Evolutionary conservation across 371 early-diverging fungal genomes (phyloP), one percentile per base, ranked within the genome.

Genomic region (Circinella minor): DNA sequence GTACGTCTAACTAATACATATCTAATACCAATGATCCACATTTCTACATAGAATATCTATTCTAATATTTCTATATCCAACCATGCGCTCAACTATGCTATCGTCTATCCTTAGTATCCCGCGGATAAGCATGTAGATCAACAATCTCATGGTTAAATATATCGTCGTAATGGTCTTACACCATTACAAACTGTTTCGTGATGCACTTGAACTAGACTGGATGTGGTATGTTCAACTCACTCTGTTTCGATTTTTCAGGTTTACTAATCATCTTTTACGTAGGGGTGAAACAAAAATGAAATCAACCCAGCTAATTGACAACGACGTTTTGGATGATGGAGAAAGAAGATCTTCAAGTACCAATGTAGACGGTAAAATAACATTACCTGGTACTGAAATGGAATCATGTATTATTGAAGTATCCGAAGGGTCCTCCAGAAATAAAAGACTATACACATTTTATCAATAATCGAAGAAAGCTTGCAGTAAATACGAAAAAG

Each of bases 271-370:
- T 51, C 7, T 51, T 51, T 51, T 27, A 27, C 27, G 27, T 51
- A 51, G 51, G 51, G 51, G 51, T 51, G 51, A 51, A 51, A 51
- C 51, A 51, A 51, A 51, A 51, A 51, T 15, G 7, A 27, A 51
- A 51, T 51, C 51, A n/a, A 6, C 51, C 4, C 51, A 51, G 15
- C 7, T 13, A 13, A 51, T 51, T 51, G 51, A 51, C 51, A 51
- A 51, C 51, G 51, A 51, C 15, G 51, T 51, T 13, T 51, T 51
- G 51, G 51, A 51, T 51, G 51, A 51, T 51, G 51, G 51, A 51
- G 51, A 51, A 51, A 51, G 51, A 51, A 51, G 51, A 51, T 51
- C 51, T 4, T 51, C 51, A 51, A 51, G 51, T 51, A 51, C 17
- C 51, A 51, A 51, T 51, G 51, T 51, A 15, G 51, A 51, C 15